Percentiles rank a stretch among this genome's conserved stretches.
These are phyloP conservation scores for Raphanus hybrid DNA, from an alignment of 441 rosid species.

Conservation along the genomic window DNA sequence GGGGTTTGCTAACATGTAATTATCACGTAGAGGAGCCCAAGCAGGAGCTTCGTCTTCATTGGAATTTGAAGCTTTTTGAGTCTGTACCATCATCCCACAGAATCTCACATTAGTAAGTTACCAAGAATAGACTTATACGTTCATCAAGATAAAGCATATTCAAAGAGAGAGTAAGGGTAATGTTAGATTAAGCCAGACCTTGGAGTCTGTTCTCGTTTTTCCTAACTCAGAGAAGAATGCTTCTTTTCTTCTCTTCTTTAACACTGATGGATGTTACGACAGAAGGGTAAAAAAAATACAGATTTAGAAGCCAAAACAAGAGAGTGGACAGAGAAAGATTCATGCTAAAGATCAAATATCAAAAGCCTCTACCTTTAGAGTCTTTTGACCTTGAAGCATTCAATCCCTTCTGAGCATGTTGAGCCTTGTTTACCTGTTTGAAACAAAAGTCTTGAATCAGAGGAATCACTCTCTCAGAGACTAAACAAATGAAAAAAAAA, in stretches of 20 bases:
- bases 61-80: conserved; percentile 37
- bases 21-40: conserved; percentile 95
- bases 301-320: background rate
- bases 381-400: conserved; percentile 80
- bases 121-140: background rate
- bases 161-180: background rate
- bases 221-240: conserved; percentile 87
- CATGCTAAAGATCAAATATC: conserved; percentile 14
- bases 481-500: background rate
- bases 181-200: conserved; percentile 53
- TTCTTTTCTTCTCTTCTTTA: conserved; percentile 80
- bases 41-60: conserved; percentile 63
- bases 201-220: conserved; percentile 50
- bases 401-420: conserved; percentile 82
- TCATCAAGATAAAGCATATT: conserved; percentile 23
- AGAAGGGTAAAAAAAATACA: background rate
- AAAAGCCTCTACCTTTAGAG: conserved; percentile 64
- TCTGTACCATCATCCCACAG: conserved; percentile 49
- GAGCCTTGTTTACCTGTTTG: conserved; percentile 90
- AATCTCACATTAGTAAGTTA: conserved; percentile 12
- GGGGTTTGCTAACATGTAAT: conserved; percentile 85
- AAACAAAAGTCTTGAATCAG: no score
- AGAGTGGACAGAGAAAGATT: conserved; percentile 3
- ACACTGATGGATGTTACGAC: conserved; percentile 45
- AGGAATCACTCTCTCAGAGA: no score